These are phyloP conservation scores for Pisolithus thermaeus DNA, from an alignment of 1,284 basidiomycete species.

Conservation along the genomic window DNA sequence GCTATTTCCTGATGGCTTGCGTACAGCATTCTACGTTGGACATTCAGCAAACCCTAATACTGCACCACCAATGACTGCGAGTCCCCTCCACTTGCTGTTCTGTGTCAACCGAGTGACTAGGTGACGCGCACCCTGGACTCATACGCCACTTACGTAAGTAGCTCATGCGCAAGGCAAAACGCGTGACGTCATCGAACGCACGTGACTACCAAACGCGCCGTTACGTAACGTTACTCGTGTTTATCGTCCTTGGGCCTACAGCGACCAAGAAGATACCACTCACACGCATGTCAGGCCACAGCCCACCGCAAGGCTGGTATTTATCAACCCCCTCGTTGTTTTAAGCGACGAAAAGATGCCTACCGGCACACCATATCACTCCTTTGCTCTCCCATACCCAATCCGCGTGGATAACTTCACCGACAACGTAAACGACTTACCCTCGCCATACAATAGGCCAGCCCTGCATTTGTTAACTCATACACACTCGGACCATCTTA, in stretches of 20 bases:
- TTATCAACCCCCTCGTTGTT: background rate
- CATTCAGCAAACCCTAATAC: too few relatives aligned
- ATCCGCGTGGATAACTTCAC: constrained; percentile 81
- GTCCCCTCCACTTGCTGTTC: too few relatives aligned
- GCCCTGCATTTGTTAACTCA: constrained; percentile 74
- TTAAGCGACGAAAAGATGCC: constrained; percentile 44
- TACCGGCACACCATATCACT: constrained; percentile 60
- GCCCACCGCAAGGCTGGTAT: background rate
- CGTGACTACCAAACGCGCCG: background rate
- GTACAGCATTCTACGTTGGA: too few relatives aligned
- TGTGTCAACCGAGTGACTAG: too few relatives aligned
- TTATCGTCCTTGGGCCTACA: background rate
- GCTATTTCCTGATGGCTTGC: too few relatives aligned
- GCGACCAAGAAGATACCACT: background rate
- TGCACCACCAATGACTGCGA: too few relatives aligned
- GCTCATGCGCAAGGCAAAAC: background rate
- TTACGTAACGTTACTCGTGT: background rate
- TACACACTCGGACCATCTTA: constrained; percentile 79
- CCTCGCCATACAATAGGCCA: constrained; percentile 37
- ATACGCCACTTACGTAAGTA: too few relatives aligned
- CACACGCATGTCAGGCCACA: background rate
- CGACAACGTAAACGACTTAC: constrained; percentile 27
- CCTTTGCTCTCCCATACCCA: constrained; percentile 62
- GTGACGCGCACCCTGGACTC: too few relatives aligned
- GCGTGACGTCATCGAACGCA: background rate